Evolutionary conservation across 2,329 filamentous ascomycete genomes (phyloP), one percentile per base, ranked within the genome.

Genomic region (Shiraia bambusicola): DNA sequence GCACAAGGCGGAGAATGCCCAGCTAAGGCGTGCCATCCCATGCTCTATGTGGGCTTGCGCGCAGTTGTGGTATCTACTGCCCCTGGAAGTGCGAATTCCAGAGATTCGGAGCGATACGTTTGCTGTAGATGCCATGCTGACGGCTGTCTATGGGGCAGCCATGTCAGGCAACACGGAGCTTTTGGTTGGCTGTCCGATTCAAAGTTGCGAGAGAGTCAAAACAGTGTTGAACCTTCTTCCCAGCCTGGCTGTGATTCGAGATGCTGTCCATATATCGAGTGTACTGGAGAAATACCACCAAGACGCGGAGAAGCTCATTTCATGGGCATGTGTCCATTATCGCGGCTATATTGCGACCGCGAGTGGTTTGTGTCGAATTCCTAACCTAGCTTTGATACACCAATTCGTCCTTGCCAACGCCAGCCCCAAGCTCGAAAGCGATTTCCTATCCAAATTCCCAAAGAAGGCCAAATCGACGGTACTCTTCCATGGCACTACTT

Each of bases 331-430:
- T 29, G 52, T 56, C 1, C 57, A 55, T 27, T 59, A 59, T 43
- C 49, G 60, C 15, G 65, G 65, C 26, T 63, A 56, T 32, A 36
- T 68, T 11, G 46, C 58, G 2, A 56, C 57, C 6, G 59, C 64
- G 13, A 51, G 46, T 2, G 59, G 59, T 1, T 34, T 51, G 2
- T 48, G 56, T 31, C 54, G 51, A 16, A 59, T 68, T 11, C 63
- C 62, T 2, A 54, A 53, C 4, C 35, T 68, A 14, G 54, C 61
- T 1, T 29, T 34, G 4, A 56, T 57, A 1, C 61, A 62, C 37
- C 65, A 68, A 40, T 68, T 67, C 33, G 36, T 68, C 7, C 52
- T 68, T 2, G 56, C 61, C 3, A 65, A 58, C 37, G 57, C 56
- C 1, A 50, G 39, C 34, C 62, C 64, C 2, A 43, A 31, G 19